A percentile compares a stretch with the other conserved stretches of the same genome.
Evolutionary conservation across 345 rosid species (phyloP).

Genomic region (Bruguiera sexangula): DNA sequence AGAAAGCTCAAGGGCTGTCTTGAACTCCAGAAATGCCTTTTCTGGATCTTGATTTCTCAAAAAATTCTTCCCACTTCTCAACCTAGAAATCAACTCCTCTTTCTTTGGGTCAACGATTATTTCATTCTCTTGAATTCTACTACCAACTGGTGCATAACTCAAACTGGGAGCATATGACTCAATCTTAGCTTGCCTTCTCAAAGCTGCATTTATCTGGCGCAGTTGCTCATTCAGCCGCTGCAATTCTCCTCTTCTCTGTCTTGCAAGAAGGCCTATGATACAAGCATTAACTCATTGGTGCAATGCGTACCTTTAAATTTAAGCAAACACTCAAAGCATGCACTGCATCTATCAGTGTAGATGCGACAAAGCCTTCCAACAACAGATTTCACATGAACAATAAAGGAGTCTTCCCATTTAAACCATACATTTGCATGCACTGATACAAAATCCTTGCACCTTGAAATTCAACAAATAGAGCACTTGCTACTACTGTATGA

Average conservation of each 20-base stretch:
- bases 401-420: background rate
- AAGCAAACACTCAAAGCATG: background rate
- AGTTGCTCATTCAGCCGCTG: constrained; percentile 66
- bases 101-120: constrained; percentile 75
- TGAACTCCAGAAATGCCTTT: constrained; percentile 68
- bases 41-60: constrained; percentile 81
- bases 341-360: background rate
- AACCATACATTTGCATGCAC: too few relatives aligned
- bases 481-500: too few relatives aligned
- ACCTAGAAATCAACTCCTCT: constrained; percentile 61
- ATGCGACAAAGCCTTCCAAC: too few relatives aligned
- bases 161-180: constrained; percentile 89
- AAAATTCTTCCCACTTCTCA: constrained; percentile 71
- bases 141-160: constrained; percentile 83
- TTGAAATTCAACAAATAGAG: too few relatives aligned
- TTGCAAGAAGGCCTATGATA: constrained; percentile 72
- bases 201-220: constrained; percentile 85
- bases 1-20: constrained; percentile 73
- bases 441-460: too few relatives aligned
- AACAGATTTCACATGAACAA: background rate
- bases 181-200: constrained; percentile 88
- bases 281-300: constrained; percentile 1
- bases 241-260: constrained; percentile 75
- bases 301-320: background rate
- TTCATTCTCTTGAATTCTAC: constrained; percentile 59